These are phyloP conservation scores for Exsudoporus frostii DNA, from an alignment of 768 basidiomycete genomes.

Conservation along the genomic window DNA sequence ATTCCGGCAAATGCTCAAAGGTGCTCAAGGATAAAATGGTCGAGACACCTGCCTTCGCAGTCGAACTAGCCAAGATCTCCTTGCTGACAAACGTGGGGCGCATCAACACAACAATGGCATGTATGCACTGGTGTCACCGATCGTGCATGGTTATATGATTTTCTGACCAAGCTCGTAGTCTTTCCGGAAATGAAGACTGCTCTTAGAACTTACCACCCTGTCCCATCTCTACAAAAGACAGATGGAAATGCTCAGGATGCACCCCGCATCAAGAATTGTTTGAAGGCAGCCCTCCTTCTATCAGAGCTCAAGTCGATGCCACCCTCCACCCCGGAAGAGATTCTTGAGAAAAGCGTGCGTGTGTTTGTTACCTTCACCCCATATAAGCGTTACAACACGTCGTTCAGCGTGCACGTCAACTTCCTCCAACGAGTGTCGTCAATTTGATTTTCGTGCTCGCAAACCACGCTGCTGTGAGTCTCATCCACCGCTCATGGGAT, in stretches of 20 bases:
- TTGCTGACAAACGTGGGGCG: constrained; percentile 86
- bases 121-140: constrained; percentile 41
- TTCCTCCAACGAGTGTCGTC: constrained; percentile 82
- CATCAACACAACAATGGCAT: constrained; percentile 91
- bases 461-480: constrained; percentile 70
- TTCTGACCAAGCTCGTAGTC: constrained; percentile 45
- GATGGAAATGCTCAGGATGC: constrained; percentile 88
- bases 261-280: constrained; percentile 86
- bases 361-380: background rate
- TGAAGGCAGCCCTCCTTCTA: constrained; percentile 76
- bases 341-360: constrained; percentile 64
- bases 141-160: constrained; percentile 5
- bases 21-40: constrained; percentile 86
- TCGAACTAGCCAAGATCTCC: constrained; percentile 80
- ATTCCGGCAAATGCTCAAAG: constrained; percentile 82
- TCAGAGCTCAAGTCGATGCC: constrained; percentile 62
- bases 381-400: constrained; percentile 1
- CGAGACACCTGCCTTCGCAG: constrained; percentile 72
- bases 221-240: constrained; percentile 84
- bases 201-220: constrained; percentile 83
- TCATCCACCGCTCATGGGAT: background rate
- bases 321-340: constrained; percentile 73
- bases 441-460: constrained; percentile 84
- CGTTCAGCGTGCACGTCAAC: constrained; percentile 50
- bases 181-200: constrained; percentile 94